Conservation (phyloP, 306 rosid species). For the Medicago truncatula region MtrunA17r5.0-ANR NC_053042.1:6571501-6572000, state of each 20-base stretch:
- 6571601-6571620: too few species aligned
- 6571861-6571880: slow-evolving; percentile 32
- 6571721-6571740: background rate
- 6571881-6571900: slow-evolving; percentile 15
- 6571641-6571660: background rate
- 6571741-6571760: background rate
- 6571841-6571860: slow-evolving; percentile 14
- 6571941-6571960: slow-evolving; percentile 29
- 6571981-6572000: background rate
- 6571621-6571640: too few species aligned
- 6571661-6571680: slow-evolving; percentile 4
- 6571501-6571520: too few species aligned
- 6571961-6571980: background rate
- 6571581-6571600: too few species aligned
- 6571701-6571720: slow-evolving; percentile 13
- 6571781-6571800: slow-evolving; percentile 3
- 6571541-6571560: too few species aligned
- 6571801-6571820: slow-evolving; percentile 31
- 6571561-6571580: too few species aligned
- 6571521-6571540: too few species aligned
- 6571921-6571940: background rate
- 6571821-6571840: slow-evolving; percentile 28
- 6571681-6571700: slow-evolving; percentile 12
- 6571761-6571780: background rate
- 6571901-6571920: background rate